A percentile compares a stretch with the other conserved stretches of the same genome.
Conservation (phyloP, 495 filamentous ascomycete species). For the Thermochaetoides thermophila region DNA sequence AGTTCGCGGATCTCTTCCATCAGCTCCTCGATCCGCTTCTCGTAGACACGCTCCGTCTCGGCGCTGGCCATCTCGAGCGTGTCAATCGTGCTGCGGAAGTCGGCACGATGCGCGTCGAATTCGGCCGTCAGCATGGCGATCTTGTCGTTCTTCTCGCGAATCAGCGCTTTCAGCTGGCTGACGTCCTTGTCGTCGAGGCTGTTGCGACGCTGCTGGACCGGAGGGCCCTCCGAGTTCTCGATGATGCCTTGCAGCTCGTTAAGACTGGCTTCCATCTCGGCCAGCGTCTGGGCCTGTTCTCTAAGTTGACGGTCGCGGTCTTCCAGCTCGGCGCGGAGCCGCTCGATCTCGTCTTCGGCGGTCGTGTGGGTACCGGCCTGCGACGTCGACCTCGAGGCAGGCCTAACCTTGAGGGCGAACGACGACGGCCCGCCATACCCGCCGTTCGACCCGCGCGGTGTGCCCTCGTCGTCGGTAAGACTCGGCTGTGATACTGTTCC, state of each 20-base stretch:
- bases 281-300: slow-evolving; percentile 65
- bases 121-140: slow-evolving; percentile 83
- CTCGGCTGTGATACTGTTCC: slow-evolving; percentile 25
- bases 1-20: slow-evolving; percentile 69
- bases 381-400: slow-evolving; percentile 29
- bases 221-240: slow-evolving; percentile 31
- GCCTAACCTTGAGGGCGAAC: slow-evolving; percentile 33
- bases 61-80: slow-evolving; percentile 90
- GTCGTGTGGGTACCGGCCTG: slow-evolving; percentile 16
- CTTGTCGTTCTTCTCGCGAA: slow-evolving; percentile 94
- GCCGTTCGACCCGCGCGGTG: slow-evolving; percentile 19
- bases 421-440: slow-evolving; percentile 14
- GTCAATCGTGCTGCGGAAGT: slow-evolving; percentile 94
- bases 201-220: slow-evolving; percentile 21
- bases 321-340: slow-evolving; percentile 52
- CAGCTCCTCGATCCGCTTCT: slow-evolving; percentile 81
- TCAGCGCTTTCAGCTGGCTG: slow-evolving; percentile 57
- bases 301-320: slow-evolving; percentile 76
- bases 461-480: slow-evolving; percentile 42
- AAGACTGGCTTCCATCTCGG: slow-evolving; percentile 73
- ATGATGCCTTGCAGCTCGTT: slow-evolving; percentile 60
- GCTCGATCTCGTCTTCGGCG: slow-evolving; percentile 49
- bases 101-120: slow-evolving; percentile 88
- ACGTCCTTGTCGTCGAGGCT: slow-evolving; percentile 70
- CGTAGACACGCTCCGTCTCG: slow-evolving; percentile 96